These are phyloP conservation scores for Pythium rhizo-oryzae DNA, from an alignment of 352 stramenopile species.

Conservation along the genomic window DNA sequence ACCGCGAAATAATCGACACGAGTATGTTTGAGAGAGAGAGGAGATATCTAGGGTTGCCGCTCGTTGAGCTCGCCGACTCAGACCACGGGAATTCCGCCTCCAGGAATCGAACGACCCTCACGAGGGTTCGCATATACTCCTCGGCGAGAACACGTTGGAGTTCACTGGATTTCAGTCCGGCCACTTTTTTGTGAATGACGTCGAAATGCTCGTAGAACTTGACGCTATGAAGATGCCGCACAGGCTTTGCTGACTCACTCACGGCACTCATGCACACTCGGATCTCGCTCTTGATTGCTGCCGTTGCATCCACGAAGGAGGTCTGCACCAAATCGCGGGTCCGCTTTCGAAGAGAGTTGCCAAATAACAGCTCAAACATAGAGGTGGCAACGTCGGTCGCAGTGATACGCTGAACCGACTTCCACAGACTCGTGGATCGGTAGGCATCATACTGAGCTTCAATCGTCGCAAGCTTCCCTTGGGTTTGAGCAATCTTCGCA, in stretches of 20 bases:
- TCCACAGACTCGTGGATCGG: constrained; percentile 44
- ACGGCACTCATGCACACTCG: constrained; percentile 38
- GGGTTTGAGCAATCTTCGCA: constrained; percentile 52
- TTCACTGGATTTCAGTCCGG: constrained; percentile 65
- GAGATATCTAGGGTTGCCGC: constrained; percentile 35
- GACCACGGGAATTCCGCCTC: constrained; percentile 55
- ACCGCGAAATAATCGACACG: constrained; percentile 57
- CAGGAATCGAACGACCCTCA: constrained; percentile 78
- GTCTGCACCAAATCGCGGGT: constrained; percentile 74
- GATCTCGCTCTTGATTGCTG: constrained; percentile 70
- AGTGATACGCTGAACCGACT: constrained; percentile 13
- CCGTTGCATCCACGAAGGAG: constrained; percentile 75
- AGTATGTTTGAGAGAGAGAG: constrained; percentile 74
- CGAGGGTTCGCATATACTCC: constrained; percentile 74
- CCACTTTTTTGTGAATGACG: constrained; percentile 65
- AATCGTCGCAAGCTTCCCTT: constrained; percentile 52
- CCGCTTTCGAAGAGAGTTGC: constrained; percentile 56
- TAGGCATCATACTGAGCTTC: constrained; percentile 43
- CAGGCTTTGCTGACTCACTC: constrained; percentile 25
- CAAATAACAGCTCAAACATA: constrained; percentile 69
- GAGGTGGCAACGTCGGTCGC: constrained; percentile 27
- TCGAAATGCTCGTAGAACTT: constrained; percentile 85
- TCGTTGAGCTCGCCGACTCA: not conserved
- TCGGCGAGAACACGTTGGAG: constrained; percentile 76
- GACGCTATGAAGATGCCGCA: constrained; percentile 44